phyloP scores from a whole-genome alignment of 1,284 basidiomycete species.

The Mycena sp. region DNA sequence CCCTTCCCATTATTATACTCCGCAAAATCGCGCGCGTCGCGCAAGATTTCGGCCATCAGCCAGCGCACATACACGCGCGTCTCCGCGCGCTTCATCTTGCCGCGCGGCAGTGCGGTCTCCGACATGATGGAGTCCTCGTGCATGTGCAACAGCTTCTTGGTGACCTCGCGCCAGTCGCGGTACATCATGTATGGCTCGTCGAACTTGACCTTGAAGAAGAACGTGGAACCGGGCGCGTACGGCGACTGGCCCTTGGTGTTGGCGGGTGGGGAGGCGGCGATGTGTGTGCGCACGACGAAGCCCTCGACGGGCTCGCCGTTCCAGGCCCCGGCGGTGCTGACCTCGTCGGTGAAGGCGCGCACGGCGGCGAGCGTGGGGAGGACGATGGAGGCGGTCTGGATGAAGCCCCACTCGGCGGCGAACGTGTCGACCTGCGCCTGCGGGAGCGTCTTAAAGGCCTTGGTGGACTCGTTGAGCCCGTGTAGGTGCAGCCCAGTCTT shows the following conservation, averaged over 20 bases:
- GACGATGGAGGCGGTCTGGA: conserved; percentile 75
- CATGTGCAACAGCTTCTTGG: conserved; percentile 73
- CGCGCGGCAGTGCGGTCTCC: conserved; percentile 56
- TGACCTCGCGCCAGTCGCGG: conserved; percentile 96
- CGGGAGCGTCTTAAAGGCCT: conserved; percentile 79
- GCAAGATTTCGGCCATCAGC: conserved; percentile 76
- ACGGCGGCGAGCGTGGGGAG: conserved; percentile 77
- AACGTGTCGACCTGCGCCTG: conserved; percentile 80
- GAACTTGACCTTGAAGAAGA: conserved; percentile 99
- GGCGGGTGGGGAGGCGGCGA: conserved; percentile 51
- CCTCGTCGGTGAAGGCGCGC: conserved; percentile 73
- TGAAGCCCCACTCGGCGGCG: conserved; percentile 92
- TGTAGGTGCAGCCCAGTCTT: conserved; percentile 94
- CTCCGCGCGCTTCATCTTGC: conserved; percentile 73
- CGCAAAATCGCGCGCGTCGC: conserved; percentile 70
- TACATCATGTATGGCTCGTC: conserved; percentile 99
- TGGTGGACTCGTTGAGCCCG: conserved; percentile 84
- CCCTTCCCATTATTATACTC: conserved; percentile 78
- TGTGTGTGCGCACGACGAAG: conserved; percentile 90
- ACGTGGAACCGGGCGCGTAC: conserved; percentile 82
- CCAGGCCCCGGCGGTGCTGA: conserved; percentile 81
- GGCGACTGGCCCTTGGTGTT: conserved; percentile 48
- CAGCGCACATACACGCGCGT: conserved; percentile 74
- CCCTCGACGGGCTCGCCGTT: conserved; percentile 92
- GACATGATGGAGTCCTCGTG: conserved; percentile 39